Base-by-base conservation (phyloP, 768 basidiomycete species). In the Suillus tomentosus region DNA sequence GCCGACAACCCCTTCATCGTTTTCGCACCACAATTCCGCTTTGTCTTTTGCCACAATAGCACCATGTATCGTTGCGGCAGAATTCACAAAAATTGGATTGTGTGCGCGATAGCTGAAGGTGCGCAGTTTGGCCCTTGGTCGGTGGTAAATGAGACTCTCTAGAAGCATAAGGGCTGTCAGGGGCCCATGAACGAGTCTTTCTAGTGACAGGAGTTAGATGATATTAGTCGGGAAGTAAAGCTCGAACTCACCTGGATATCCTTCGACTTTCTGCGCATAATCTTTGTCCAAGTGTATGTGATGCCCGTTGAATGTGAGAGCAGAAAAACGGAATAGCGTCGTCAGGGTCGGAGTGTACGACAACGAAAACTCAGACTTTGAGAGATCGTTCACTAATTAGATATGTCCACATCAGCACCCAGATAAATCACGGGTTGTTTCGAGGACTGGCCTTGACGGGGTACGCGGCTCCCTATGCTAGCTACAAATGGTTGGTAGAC, bases 301-400 rank as follows among this genome's bases (percentile, higher is more conserved):
- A 68, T 95, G 93, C 14, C 85, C 90, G 69, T 95, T 95, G 79
- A 92, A 93, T 67, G 88, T 94, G 27, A 95, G 79, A 22, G 93
- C 91, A 5, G 92, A 94, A 77, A 90, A 95, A 27, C 92, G 87
- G 79, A 95, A 95, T 24, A 95, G 78, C 0, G 89, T 92, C 10
- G 87, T 86, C 42, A 86, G 75, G 31, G 83, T 86, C 3, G 92
- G 92, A 15, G 77, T 84, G 71, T 87, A 92, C 37, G 77, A 80
- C 73, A 92, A 88, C 5, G 85, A 82, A 72, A 91, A 88, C 66
- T 88, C 84, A 0, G 80, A 73, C 4, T 70, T 65, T 14, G 87
- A 87, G 22, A 88, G 70, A 64, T 78, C 81, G 31, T 79, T 76
- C 63, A 88, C 89, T 89, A 66, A 34, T 42, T 1, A 36, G 31